Base-by-base conservation (phyloP, 169 alveolate species). In the Plasmodium knowlesi region DNA sequence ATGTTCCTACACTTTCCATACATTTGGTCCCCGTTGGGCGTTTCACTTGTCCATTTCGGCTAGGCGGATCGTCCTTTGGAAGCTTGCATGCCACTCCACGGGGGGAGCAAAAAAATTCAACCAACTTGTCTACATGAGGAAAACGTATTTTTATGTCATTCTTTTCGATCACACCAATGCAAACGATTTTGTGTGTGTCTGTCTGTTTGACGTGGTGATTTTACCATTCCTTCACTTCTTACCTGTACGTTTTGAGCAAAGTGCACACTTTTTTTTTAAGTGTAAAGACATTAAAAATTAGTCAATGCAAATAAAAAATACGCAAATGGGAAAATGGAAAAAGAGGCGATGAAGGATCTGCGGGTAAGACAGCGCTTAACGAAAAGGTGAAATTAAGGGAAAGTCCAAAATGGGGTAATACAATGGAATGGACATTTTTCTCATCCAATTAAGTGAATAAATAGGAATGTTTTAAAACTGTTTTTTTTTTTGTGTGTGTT, bases 201-300 rank as follows among this genome's bases (percentile, higher is more conserved):
- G 25, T 16, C 5, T 32, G 39, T 32, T 3, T 32, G 22, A 22
- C 76, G 25, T 28, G 76, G 37, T 67, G 19, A 67, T 67, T 3
- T 67, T 67, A 28, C 37, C 41, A 5, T 19, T 67, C n/a, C 39
- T 14, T n/a, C 37, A 67, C 37, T 19, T 67, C 19, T 67, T 67
- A 19, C 76, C 30, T 22, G 3, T 22, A 67, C 30, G 30, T 34
- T 67, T 67, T 16, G 6, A n/a, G 76, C 41, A 67, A 22, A 67
- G 4, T 25, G 37, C 37, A 28, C 76, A 67, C 41, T 25, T 67
- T 67, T 67, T 67, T 67, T 43, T 50, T 43, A 54, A 81, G 89
- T 81, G 89, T 81, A 81, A 50, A 81, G 89, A 81, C 89, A 81
- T 81, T 37, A 81, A 53, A 81, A 50, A 25, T 50, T 53, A 25